Evolutionary conservation across 176 grass and related monocot species (phyloP), one percentile per base, ranked within the genome.

Genomic region (Zea luxurians): DNA sequence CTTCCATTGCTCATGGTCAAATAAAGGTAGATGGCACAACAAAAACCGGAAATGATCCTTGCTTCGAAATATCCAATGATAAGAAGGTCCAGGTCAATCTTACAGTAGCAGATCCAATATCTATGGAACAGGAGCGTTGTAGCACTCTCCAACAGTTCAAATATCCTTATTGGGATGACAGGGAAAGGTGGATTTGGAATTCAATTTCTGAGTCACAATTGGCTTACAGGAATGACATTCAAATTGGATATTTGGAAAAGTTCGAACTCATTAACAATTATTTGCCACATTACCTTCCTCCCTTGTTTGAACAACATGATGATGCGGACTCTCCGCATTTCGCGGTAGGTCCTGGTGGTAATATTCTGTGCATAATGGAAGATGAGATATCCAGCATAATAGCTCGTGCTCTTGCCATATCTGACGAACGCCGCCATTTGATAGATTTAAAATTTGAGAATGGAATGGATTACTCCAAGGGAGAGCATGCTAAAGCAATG

Each of bases 341-440:
- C 43, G 68, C 81, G 37, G 72, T 91, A 77, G 86, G 92, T 67
- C 86, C 83, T 13, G 64, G 90, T 79, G 84, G 88, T 53, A 93
- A 87, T 78, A 66, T 95, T 85, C 34, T 95, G 54, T 93, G 85
- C 47, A 68, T 86, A 71, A 70, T 82, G 9, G 90, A 99, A 82
- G 86, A 93, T 83, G 92, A 95, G 81, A 85, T 99, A 91, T 99
- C 92, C 59, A 95, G 96, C 66, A 99, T 93, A 86, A 99, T 99
- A 75, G 76, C 92, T 67, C 44, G 78, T 55, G 92, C 90, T 64
- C 88, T 95, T 74, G 85, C 79, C 5, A 67, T 89, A 61, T 90
- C 83, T 69, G 96, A 90, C 70, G 85, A 92, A 79, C 27, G 27
- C 27, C 27, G 27, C 27, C 27, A 27, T 27, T 27, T 27, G 27